phyloP scores from a whole-genome alignment of 129 eudicot species.

The Lactuca saligna region DNA sequence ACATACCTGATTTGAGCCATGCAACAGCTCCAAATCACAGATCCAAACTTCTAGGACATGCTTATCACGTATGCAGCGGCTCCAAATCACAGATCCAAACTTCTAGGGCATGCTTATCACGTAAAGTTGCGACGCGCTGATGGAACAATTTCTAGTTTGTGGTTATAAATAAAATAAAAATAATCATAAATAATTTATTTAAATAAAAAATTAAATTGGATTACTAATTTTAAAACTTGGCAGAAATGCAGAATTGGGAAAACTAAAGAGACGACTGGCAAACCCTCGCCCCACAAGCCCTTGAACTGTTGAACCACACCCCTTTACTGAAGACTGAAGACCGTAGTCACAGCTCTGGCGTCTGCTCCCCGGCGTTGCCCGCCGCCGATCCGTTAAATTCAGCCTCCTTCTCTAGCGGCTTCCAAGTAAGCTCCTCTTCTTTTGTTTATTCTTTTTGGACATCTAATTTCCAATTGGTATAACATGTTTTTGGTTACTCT shows the following conservation, averaged over 20 bases:
- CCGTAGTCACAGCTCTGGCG: conserved; percentile 35
- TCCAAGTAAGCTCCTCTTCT: conserved; percentile 7
- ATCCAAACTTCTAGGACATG: too few species aligned
- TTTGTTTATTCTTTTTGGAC: conserved; percentile 1
- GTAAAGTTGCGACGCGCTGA: too few species aligned
- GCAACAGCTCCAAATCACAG: too few species aligned
- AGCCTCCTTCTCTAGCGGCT: conserved; percentile 9
- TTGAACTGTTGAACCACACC: conserved; percentile 25
- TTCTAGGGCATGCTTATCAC: too few species aligned
- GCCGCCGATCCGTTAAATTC: conserved; percentile 22
- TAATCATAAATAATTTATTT: too few species aligned
- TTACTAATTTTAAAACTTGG: background rate
- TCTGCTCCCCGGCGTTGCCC: conserved; percentile 27
- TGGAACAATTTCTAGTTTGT: too few species aligned
- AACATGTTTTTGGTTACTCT: conserved; percentile 16
- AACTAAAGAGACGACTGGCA: background rate
- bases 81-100: too few species aligned
- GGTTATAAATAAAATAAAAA: too few species aligned
- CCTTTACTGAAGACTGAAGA: conserved; percentile 27
- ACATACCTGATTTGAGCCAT: too few species aligned
- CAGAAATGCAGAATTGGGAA: background rate
- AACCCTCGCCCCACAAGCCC: conserved; percentile 25
- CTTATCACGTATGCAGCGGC: too few species aligned
- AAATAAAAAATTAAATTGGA: background rate
- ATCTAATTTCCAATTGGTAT: conserved; percentile 10